These are phyloP conservation scores for Boletus huronensis DNA, from an alignment of 768 basidiomycete genomes.

Conservation along the genomic window DNA sequence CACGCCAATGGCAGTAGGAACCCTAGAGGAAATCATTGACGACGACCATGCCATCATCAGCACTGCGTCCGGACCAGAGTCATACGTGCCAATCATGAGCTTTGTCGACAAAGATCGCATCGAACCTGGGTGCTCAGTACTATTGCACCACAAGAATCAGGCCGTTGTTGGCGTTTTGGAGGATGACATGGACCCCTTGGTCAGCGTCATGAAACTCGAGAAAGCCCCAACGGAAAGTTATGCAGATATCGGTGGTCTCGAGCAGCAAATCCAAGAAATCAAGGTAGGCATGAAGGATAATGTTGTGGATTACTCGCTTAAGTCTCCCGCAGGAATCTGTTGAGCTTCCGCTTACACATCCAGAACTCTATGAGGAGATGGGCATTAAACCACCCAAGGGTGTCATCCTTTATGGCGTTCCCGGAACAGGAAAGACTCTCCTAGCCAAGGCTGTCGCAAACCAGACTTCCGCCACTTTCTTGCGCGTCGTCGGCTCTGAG, in stretches of 20 bases:
- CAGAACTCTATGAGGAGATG: constrained; percentile 99
- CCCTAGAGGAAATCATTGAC: constrained; percentile 96
- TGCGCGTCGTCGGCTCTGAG: constrained; percentile 96
- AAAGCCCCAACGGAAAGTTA: constrained; percentile 99
- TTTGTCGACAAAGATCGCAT: constrained; percentile 98
- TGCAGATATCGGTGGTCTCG: constrained; percentile 96
- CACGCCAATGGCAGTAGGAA: constrained; percentile 96
- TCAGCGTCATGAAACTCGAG: constrained; percentile 98
- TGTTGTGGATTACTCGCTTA: neutral
- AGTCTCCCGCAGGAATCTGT: constrained; percentile 76
- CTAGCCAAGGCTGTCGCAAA: constrained; percentile 97
- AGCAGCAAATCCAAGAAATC: constrained; percentile 97
- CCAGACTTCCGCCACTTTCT: constrained; percentile 96
- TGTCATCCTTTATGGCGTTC: constrained; percentile 97
- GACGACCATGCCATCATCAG: constrained; percentile 99
- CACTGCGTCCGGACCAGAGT: constrained; percentile 91
- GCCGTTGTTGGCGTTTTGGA: constrained; percentile 93
- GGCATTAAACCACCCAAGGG: constrained; percentile 99
- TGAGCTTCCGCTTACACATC: constrained; percentile 94
- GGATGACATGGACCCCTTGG: constrained; percentile 93
- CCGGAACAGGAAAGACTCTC: constrained; percentile 97
- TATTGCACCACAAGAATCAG: constrained; percentile 95
- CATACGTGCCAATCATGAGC: constrained; percentile 95
- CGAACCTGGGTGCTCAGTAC: constrained; percentile 92
- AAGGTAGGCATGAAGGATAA: constrained; percentile 53